phyloP scores from a whole-genome alignment of 345 rosid species.

The Ricinus communis region DNA sequence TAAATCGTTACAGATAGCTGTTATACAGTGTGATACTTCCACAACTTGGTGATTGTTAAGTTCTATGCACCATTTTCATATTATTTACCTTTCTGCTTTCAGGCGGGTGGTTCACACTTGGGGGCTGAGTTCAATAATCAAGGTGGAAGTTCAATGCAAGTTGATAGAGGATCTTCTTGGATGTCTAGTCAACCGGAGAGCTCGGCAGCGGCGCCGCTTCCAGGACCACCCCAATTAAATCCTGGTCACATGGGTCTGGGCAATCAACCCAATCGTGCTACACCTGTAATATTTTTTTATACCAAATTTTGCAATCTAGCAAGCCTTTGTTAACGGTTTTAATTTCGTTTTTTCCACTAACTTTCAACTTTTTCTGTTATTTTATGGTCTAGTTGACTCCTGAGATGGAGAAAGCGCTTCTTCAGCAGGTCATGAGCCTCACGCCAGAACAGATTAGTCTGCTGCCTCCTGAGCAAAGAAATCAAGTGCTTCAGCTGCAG shows the following conservation, averaged over 20 bases:
- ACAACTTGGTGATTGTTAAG: background rate
- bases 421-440: slow-evolving; percentile 97
- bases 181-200: slow-evolving; percentile 66
- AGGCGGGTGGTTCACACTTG: slow-evolving; percentile 66
- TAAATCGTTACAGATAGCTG: background rate
- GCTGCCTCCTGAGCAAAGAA: slow-evolving; percentile 85
- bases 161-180: slow-evolving; percentile 82
- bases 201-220: slow-evolving; percentile 49
- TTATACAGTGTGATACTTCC: background rate
- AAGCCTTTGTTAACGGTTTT: background rate
- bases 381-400: slow-evolving; percentile 65
- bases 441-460: slow-evolving; percentile 89
- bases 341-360: background rate
- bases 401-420: slow-evolving; percentile 96
- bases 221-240: slow-evolving; percentile 47
- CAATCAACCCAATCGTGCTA: slow-evolving; percentile 60
- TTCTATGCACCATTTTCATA: slow-evolving; percentile 4
- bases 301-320: background rate
- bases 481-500: slow-evolving; percentile 93
- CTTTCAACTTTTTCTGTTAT: slow-evolving; percentile 2
- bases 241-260: slow-evolving; percentile 63
- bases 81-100: slow-evolving; percentile 20
- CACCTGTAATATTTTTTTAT: slow-evolving; percentile 43
- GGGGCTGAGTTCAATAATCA: slow-evolving; percentile 65
- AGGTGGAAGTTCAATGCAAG: slow-evolving; percentile 50